These are phyloP conservation scores for Venturiaceae sp. DNA, from an alignment of 2,329 filamentous ascomycete species.

Conservation along the genomic window DNA sequence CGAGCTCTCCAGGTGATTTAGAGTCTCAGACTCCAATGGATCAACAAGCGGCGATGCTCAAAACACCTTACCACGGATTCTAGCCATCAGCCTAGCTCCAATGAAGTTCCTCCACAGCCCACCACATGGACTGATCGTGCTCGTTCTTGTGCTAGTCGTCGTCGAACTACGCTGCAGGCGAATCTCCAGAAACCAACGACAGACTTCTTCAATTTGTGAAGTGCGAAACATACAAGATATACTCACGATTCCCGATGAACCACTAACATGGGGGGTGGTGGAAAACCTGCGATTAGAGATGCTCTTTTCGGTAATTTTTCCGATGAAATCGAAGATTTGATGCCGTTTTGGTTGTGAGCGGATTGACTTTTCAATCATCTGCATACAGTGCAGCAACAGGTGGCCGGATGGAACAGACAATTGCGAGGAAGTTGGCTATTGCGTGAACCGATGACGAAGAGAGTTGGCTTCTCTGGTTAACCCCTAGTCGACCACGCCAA, in stretches of 20 bases:
- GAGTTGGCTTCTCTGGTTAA: too few species aligned
- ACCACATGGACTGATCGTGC: not conserved
- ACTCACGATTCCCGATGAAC: not conserved
- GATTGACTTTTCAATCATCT: not conserved
- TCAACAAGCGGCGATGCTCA: not conserved
- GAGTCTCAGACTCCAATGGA: constrained; percentile 29
- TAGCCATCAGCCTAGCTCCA: not conserved
- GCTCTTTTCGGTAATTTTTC: constrained; percentile 79
- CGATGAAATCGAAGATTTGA: constrained; percentile 90
- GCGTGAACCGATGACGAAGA: too few species aligned
- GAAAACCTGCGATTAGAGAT: constrained; percentile 49
- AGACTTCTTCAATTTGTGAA: constrained; percentile 1
- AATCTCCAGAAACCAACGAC: constrained; percentile 12
- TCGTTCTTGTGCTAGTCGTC: too few species aligned
- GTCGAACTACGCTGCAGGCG: not conserved
- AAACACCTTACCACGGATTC: not conserved
- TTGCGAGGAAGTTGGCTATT: too few species aligned
- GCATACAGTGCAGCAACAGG: too few species aligned
- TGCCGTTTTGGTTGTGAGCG: constrained; percentile 34
- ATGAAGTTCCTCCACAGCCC: not conserved
- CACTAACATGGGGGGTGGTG: constrained; percentile 8
- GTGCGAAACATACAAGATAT: not conserved
- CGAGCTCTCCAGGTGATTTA: too few species aligned
- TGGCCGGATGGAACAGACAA: not conserved
- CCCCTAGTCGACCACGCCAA: too few species aligned